Base-by-base conservation (phyloP, 352 stramenopile species). In the Globisporangium nodosum region DNA sequence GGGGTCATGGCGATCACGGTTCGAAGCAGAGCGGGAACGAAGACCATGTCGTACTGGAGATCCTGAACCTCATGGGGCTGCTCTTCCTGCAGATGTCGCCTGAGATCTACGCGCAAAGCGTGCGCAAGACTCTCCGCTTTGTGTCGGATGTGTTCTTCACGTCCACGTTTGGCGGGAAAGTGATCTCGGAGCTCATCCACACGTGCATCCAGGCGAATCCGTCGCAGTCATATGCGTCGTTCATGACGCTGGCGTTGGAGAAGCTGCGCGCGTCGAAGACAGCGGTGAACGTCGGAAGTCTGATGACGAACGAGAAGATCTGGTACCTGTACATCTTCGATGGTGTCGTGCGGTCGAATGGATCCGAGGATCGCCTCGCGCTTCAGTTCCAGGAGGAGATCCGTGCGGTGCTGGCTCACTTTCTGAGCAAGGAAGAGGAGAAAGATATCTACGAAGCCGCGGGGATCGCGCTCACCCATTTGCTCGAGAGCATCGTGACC, bases 61-160 rank as follows among this genome's bases (percentile, higher is more conserved):
- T 89, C 8, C 54, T 86, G 39, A 81, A 84, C 56, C 66, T 89
- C 59, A 73, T 86, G 65, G 61, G 70, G 4, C 68, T 88, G 16
- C 58, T 92, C 20, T 92, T 78, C 49, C 43, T 61, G 2, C 79
- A 92, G 47, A 74, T 90, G 63, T 89, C 79, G 8, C 81, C 79
- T 9, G 61, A 69, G 49, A 66, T 92, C 24, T 92, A 87, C 56
- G 62, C 64, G 6, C 65, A 75, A 54, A 69, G 75, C 3, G 59
- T 90, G 33, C 66, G 69, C 13, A 87, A 85, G 57, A 89, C 76
- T 1, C 55, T 81, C 7, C 27, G 49, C 5, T 89, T 89, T 24
- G 73, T 86, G 13, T 69, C 65, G n/a, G 75, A 66, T 53, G 73
- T 69, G 30, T 90, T 86, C 49, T 87, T 89, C 51, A 77, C 80